Percentiles rank a stretch among this genome's conserved stretches.
phyloP scores from a whole-genome alignment of 441 rosid species.

The Rhodomyrtus psidioides region DNA sequence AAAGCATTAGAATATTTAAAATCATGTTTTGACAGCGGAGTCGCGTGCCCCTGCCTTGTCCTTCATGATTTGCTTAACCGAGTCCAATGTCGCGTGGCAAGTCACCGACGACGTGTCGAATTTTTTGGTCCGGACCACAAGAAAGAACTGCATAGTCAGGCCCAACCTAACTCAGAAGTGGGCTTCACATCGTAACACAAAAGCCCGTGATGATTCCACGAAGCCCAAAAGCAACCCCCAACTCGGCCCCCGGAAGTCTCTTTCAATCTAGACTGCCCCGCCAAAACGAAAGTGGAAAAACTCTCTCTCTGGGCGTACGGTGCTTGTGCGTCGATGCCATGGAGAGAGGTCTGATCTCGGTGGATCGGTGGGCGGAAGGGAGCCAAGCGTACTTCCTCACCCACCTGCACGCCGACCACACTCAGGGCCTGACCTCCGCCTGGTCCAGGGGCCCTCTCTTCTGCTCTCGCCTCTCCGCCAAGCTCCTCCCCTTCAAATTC shows the following conservation, averaged over 20 bases:
- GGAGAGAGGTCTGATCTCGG: conserved; percentile 71
- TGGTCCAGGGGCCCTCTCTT: conserved; percentile 60
- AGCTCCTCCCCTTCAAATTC: conserved; percentile 60
- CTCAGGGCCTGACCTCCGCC: conserved; percentile 43
- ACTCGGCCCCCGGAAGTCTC: no score
- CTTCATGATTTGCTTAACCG: no score
- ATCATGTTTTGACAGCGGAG: no score
- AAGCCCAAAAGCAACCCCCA: not conserved
- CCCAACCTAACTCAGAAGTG: not conserved
- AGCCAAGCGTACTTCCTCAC: conserved; percentile 77
- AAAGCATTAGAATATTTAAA: no score
- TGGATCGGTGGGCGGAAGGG: conserved; percentile 59
- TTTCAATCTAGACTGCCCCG: not conserved
- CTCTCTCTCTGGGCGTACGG: not conserved
- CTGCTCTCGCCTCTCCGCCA: conserved; percentile 76
- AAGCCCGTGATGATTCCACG: not conserved
- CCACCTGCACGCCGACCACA: conserved; percentile 73
- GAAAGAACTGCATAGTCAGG: not conserved
- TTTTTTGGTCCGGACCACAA: no score
- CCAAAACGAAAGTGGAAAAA: not conserved
- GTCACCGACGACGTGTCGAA: no score
- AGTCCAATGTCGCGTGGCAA: no score
- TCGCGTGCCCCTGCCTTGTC: no score
- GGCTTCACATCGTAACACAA: not conserved
- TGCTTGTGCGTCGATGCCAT: conserved; percentile 8